These are phyloP conservation scores for Tetracladium setigerum DNA, from an alignment of 495 filamentous ascomycete species.

Conservation along the genomic window DNA sequence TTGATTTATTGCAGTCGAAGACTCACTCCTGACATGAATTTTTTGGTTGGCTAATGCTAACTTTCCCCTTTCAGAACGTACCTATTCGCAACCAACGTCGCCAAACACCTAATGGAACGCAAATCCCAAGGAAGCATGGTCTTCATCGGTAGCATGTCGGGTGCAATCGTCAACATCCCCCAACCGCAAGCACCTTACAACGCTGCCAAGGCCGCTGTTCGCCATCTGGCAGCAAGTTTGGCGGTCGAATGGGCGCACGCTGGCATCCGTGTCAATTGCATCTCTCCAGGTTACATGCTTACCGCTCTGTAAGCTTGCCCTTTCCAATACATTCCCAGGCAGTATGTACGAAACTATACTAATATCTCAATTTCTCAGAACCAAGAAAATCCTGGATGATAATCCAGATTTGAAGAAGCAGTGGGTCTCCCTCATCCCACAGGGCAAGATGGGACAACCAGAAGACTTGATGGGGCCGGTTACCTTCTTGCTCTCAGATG, in stretches of 20 bases:
- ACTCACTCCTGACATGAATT: too few species aligned
- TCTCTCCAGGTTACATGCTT: conserved; percentile 77
- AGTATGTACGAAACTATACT: not conserved
- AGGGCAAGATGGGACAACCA: conserved; percentile 86
- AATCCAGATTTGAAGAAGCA: conserved; percentile 79
- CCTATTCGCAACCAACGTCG: conserved; percentile 75
- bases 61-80: too few species aligned
- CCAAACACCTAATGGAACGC: conserved; percentile 81
- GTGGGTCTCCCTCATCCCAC: conserved; percentile 87
- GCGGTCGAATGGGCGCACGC: conserved; percentile 78
- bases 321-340: conserved; percentile 8
- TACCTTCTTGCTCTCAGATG: conserved; percentile 82
- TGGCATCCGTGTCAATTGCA: conserved; percentile 74
- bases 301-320: conserved; percentile 64
- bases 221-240: conserved; percentile 78
- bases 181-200: conserved; percentile 92
- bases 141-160: conserved; percentile 94
- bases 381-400: conserved; percentile 88
- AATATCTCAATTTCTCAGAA: conserved; percentile 41
- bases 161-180: conserved; percentile 85
- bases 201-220: conserved; percentile 79
- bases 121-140: conserved; percentile 77
- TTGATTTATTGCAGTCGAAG: too few species aligned
- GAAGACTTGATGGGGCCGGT: conserved; percentile 92
- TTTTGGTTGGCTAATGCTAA: too few species aligned